Conservation (phyloP, 2,329 filamentous ascomycete species). For the Magnaporthiopsis rhizophila region DNA sequence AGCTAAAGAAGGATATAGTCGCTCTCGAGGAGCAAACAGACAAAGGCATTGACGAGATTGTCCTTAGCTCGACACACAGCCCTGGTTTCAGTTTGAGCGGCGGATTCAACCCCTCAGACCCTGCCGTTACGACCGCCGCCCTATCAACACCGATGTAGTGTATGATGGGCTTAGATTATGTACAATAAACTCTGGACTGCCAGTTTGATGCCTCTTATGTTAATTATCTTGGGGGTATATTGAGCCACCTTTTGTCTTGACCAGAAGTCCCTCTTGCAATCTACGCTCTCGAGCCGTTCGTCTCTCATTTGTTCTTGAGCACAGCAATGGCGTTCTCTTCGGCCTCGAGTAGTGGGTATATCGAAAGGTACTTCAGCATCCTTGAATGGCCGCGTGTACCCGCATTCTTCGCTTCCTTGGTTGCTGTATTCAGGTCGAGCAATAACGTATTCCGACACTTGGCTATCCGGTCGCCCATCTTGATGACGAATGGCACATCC, state of each 20-base stretch:
- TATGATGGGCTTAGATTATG: constrained; percentile 1
- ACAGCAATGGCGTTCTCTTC: constrained; percentile 43
- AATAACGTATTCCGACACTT: constrained; percentile 49
- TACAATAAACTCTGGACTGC: constrained; percentile 12
- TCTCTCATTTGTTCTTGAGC: constrained; percentile 32
- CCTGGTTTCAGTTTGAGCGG: constrained; percentile 85
- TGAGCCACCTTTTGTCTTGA: constrained; percentile 12
- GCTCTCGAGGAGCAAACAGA: constrained; percentile 53
- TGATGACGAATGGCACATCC: constrained; percentile 41
- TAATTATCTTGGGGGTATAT: constrained; percentile 6
- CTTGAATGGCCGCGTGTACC: constrained; percentile 34
- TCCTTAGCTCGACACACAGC: constrained; percentile 79
- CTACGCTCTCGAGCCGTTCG: background rate
- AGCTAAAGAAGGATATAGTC: constrained; percentile 68
- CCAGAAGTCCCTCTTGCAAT: background rate
- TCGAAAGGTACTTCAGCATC: constrained; percentile 41
- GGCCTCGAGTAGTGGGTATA: constrained; percentile 46
- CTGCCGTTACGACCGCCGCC: constrained; percentile 43
- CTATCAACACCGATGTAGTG: constrained; percentile 46
- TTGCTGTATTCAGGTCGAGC: constrained; percentile 44
- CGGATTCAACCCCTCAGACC: constrained; percentile 57
- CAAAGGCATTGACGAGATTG: constrained; percentile 67
- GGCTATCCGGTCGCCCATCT: constrained; percentile 41
- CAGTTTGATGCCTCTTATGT: background rate
- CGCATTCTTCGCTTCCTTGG: constrained; percentile 33